Evolutionary conservation across 208 protist species (phyloP).

Genomic region (Leishmania turanica): DNA sequence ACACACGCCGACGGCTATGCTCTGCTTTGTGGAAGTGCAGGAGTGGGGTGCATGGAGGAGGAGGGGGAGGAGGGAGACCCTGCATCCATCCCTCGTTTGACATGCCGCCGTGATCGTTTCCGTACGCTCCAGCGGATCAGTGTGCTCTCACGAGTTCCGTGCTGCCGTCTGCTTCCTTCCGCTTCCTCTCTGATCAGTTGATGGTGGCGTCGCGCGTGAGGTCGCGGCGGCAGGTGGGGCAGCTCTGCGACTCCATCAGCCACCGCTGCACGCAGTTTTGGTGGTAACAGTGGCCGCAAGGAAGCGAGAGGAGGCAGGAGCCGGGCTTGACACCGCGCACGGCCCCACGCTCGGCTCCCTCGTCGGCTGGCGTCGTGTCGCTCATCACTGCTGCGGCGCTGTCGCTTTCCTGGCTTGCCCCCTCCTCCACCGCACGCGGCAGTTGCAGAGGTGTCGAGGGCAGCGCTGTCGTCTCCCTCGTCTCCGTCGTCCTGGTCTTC

Average conservation of each 20-base stretch:
- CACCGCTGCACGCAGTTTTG: slow-evolving; percentile 74
- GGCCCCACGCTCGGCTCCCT: slow-evolving; percentile 10
- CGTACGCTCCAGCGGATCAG: background rate
- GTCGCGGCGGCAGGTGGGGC: slow-evolving; percentile 62
- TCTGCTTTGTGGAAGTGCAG: background rate
- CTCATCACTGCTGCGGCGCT: background rate
- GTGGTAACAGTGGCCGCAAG: slow-evolving; percentile 67
- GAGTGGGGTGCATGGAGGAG: background rate
- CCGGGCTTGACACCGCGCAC: slow-evolving; percentile 36
- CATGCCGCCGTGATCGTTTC: background rate
- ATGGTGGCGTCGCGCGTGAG: slow-evolving; percentile 29
- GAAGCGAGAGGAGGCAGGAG: slow-evolving; percentile 50
- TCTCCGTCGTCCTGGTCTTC: background rate
- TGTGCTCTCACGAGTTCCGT: background rate
- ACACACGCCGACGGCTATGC: background rate
- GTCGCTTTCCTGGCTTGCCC: background rate
- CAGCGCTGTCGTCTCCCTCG: background rate
- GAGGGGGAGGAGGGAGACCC: too few relatives aligned
- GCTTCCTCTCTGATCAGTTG: background rate
- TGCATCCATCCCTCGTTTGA: background rate
- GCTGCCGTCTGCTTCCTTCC: too few relatives aligned
- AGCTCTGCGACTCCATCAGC: slow-evolving; percentile 52
- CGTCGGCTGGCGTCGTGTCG: background rate
- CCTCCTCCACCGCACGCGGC: background rate
- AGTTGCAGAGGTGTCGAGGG: background rate